Evolutionary conservation across 768 basidiomycete species (phyloP), one percentile per base, ranked within the genome.

Genomic region (Rhizopogon vinicolor): DNA sequence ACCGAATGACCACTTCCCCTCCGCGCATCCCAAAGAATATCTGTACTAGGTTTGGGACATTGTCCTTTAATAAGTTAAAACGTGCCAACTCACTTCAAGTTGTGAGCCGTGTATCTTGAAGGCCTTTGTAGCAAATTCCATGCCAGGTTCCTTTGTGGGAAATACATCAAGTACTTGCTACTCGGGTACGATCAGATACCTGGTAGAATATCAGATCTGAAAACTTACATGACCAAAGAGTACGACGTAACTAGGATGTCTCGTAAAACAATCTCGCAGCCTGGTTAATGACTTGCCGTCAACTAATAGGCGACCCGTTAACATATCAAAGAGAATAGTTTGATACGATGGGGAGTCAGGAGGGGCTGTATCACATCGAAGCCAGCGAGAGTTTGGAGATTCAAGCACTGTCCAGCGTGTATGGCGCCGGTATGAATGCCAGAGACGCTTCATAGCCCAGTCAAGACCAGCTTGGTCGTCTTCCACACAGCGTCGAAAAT

Each of bases 241-340:
- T 6, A 67, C 62, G 14, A 43, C 42, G 52, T 77, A 80, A 2
- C 66, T 60, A 1, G 66, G 35, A 58, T 79, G 69, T 0, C 22
- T 44, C 2, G 61, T 41, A 29, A 80, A 74, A 0, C 58, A 55
- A 7, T 41, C 29, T 0, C 78, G 75, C 13, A 81, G 68, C 22
- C 67, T 69, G 16, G 75, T 72, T 8, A 75, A 53, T 1, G 72
- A 67, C 54, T 69, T 69, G 8, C 78, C 79, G 8, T 75, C 62
- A 10, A 82, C 66, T 13, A 79, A 65, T 2, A 82, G 62, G 22
- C 60, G 48, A 12, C 78, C 79, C 16, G 68, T 60, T 2, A 80
- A 56, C 1, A 81, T 33, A 52, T 82, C 73, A 18, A 77, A 63
- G 46, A 73, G 68, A 6, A 80, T 65, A 18, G 18, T 45, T 44